Base-by-base conservation (phyloP, 768 basidiomycete genomes). In the Coprinopsis cinerea region DNA sequence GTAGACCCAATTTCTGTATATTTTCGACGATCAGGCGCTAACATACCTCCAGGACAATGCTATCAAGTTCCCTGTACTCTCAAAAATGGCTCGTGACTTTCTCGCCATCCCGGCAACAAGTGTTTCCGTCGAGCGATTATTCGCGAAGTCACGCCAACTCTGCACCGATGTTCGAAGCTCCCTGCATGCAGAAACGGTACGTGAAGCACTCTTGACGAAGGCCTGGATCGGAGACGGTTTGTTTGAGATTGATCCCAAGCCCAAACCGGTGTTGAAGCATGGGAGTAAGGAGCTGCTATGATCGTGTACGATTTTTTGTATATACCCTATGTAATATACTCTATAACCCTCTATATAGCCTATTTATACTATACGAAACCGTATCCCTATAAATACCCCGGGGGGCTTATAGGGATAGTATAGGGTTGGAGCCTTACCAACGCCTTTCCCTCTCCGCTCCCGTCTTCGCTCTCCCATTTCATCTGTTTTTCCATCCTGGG, bases 91-190 rank as follows among this genome's bases (percentile, higher is more conserved):
- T 32, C 30, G 30, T 0, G 61, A 68, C 54, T 63, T 55, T 49
- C 58, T 69, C 9, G 63, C 66, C 23, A 67, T 69, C 47, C 64
- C 66, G 4, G 65, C 56, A 5, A 59, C 66, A 1, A 64, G 62
- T 51, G 60, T 64, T 4, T 65, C 68, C 0, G 65, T 68, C 18
- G 65, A 70, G 45, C 51, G 60, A 1, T 24, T 59, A 2, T 67
- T 68, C 49, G 68, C 62, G 3, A 61, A 58, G 39, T 65, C 64
- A 17, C 56, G 61, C 7, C 64, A 66, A 42, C 48, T 65, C 17
- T 65, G 65, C 46, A 51, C 58, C 14, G 60, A 65, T 34, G 48
- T 63, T 15, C 53, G 62, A 0, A 55, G 50, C 17, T 64, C 64
- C 4, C 48, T 68, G 25, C 62, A 63, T 49, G 59, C 62, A 14